Conservation (phyloP, 495 filamentous ascomycete species). For the Penicillium pancosmium region DNA sequence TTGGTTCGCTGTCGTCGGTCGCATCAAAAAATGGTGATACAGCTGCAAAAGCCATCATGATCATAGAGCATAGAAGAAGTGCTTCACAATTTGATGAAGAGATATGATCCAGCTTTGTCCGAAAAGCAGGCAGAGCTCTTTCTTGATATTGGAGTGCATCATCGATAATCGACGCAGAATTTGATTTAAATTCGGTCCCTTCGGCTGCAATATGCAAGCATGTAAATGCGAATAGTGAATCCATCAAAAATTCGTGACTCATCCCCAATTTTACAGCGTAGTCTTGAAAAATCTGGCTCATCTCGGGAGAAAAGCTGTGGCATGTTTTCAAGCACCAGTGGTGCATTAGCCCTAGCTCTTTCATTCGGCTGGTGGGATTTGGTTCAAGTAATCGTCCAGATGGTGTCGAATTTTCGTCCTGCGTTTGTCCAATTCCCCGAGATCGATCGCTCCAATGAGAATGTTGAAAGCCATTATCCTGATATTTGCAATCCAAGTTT, state of each 20-base stretch:
- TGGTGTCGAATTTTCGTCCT: neutral
- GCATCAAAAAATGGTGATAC: neutral
- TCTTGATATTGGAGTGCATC: slow-evolving; percentile 7
- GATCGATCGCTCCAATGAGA: neutral
- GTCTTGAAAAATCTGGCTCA: slow-evolving; percentile 3
- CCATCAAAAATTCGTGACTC: slow-evolving; percentile 4
- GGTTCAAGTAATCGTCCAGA: neutral
- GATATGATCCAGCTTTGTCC: neutral
- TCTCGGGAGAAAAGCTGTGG: neutral
- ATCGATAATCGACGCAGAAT: neutral
- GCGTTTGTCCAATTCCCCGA: neutral
- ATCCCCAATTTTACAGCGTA: slow-evolving; percentile 1
- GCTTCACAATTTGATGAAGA: slow-evolving; percentile 6
- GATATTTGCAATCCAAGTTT: slow-evolving; percentile 13
- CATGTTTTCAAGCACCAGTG: slow-evolving; percentile 10
- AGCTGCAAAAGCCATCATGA: slow-evolving; percentile 8
- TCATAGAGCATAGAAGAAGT: slow-evolving; percentile 7
- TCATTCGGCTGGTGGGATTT: neutral
- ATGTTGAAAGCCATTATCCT: slow-evolving; percentile 1
- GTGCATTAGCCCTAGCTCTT: slow-evolving; percentile 8
- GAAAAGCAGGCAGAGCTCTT: slow-evolving; percentile 7
- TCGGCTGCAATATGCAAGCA: slow-evolving; percentile 5
- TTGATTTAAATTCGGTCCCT: neutral
- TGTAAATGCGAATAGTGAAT: slow-evolving; percentile 8
- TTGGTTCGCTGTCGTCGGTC: neutral